Conservation (phyloP, 1,284 basidiomycete species). For the Porphyrellus sp. region DNA sequence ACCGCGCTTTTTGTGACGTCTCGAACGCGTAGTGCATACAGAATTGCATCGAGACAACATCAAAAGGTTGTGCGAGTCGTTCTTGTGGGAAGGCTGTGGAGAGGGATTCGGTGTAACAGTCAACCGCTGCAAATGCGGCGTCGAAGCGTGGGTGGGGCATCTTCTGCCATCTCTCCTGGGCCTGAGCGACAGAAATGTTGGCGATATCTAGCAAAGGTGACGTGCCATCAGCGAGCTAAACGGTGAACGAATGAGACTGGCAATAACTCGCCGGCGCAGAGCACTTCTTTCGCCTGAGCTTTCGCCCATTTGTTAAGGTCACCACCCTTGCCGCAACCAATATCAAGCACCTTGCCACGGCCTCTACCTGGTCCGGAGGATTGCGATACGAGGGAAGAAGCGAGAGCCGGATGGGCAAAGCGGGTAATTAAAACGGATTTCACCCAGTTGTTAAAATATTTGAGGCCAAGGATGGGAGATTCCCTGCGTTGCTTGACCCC, state of each 20-base stretch:
- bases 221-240: slow-evolving; percentile 7
- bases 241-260: not conserved
- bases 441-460: slow-evolving; percentile 99
- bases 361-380: slow-evolving; percentile 36
- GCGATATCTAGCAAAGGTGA: slow-evolving; percentile 75
- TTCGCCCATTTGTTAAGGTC: slow-evolving; percentile 96
- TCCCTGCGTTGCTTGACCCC: slow-evolving; percentile 79
- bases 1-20: slow-evolving; percentile 76
- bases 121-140: slow-evolving; percentile 82
- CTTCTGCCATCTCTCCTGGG: slow-evolving; percentile 60
- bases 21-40: slow-evolving; percentile 99
- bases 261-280: slow-evolving; percentile 71
- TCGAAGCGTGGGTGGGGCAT: slow-evolving; percentile 59
- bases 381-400: slow-evolving; percentile 35
- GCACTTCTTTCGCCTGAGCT: slow-evolving; percentile 76
- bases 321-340: slow-evolving; percentile 98
- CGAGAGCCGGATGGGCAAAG: slow-evolving; percentile 68
- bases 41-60: slow-evolving; percentile 97
- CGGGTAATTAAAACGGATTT: slow-evolving; percentile 92
- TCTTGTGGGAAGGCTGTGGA: slow-evolving; percentile 65
- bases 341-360: slow-evolving; percentile 82
- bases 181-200: slow-evolving; percentile 87
- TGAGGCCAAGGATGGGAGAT: slow-evolving; percentile 96
- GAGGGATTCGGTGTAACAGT: slow-evolving; percentile 83
- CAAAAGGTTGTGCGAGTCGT: slow-evolving; percentile 66